Evolutionary conservation across 768 basidiomycete species (phyloP), one percentile per base, ranked within the genome.

Genomic region (Agaricus sinodeliciosus): DNA sequence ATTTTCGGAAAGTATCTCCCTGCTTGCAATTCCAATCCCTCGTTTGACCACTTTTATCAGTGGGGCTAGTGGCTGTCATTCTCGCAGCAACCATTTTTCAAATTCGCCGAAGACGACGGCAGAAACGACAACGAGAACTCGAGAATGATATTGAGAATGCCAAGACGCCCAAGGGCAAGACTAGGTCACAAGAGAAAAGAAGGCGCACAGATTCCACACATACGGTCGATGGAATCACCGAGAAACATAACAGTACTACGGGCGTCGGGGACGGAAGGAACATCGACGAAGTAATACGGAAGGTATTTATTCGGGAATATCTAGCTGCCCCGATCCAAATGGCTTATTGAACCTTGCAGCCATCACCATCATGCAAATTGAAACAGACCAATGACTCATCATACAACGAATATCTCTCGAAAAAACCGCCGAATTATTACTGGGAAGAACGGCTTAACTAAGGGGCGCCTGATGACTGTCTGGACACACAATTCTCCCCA

Each of bases 361-460:
- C 48, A 34, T 37, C 57, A n/a, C 34, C 53, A 43, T 41, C 48
- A 19, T 37, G 49, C 16, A 55, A 55, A 13, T 46, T 22, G 46
- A 43, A 51, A 13, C 49, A 59, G 37, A 51, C 59, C 16, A 56
- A 60, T 15, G 60, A 61, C 34, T 62, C 59, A 4, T 58, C 65
- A 37, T 63, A 65, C 49, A 58, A 62, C 39, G 63, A 64, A 16
- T 60, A 59, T 49, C 58, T 59, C 18, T 61, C 63, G 15, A 61
- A 64, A 41, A 63, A 66, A 40, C 65, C 60, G 28, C 65, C 65
- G 31, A 63, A 63, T 44, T 68, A 69, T 47, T 67, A 69, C 47
- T 69, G 67, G 67, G 61, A 66, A 22, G 54, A 59, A 36, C 61
- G 62, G 8, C 11, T 31, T 8, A 7, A 31, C 11, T 31, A 31